Conservation (phyloP, 192 early-diverging fungal species). For the Coemansia sp. region DNA sequence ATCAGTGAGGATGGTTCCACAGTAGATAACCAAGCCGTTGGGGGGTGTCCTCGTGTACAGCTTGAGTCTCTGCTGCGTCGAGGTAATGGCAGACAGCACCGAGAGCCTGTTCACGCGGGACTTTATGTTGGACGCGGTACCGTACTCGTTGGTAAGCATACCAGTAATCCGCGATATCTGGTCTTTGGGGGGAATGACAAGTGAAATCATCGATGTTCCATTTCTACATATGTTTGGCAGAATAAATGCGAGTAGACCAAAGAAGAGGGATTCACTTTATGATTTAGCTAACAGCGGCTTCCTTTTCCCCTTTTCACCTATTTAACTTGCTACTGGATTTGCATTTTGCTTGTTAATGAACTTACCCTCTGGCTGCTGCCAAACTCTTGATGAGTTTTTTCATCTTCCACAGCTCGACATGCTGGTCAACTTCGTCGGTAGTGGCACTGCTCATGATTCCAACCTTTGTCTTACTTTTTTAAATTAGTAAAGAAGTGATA, state of each 20-base stretch:
- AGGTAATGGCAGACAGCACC: constrained; percentile 95
- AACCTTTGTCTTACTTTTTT: not conserved
- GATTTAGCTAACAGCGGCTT: no score
- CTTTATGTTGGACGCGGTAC: constrained; percentile 99
- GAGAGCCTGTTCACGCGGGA: constrained; percentile 98
- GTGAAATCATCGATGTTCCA: constrained; percentile 99
- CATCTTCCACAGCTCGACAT: constrained; percentile 97
- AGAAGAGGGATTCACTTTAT: not conserved
- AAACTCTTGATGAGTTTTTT: constrained; percentile 98
- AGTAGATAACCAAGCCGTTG: constrained; percentile 95
- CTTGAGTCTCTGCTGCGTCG: constrained; percentile 95
- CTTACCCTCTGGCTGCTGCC: constrained; percentile 85
- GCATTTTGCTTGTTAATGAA: not conserved
- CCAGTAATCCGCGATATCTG: constrained; percentile 87
- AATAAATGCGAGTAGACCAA: not conserved
- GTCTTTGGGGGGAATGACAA: constrained; percentile 91
- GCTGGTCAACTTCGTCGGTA: constrained; percentile 67
- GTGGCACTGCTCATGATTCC: constrained; percentile 22
- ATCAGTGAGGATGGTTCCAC: constrained; percentile 95
- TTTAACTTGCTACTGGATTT: not conserved
- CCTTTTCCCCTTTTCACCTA: not conserved
- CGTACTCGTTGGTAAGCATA: constrained; percentile 98
- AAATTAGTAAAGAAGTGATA: not conserved
- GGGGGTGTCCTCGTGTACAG: constrained; percentile 86
- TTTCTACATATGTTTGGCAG: constrained; percentile 58